Base-by-base conservation (phyloP, 1,139 yeast genomes). In the Candida tetrigidarum region DNA sequence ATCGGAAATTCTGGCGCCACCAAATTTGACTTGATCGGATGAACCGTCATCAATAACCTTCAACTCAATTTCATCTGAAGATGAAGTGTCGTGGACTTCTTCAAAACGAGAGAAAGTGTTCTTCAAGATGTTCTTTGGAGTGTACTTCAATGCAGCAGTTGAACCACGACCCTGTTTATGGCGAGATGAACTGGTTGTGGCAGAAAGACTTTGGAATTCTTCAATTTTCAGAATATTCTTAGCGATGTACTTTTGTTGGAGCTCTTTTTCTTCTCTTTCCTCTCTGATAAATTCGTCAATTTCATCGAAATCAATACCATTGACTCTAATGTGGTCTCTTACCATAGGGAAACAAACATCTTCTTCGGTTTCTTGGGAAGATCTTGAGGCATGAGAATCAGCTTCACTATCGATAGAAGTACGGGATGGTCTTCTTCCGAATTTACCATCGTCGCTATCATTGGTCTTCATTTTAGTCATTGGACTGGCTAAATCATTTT, bases 321-420 rank as follows among this genome's bases (percentile, higher is more conserved):
- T 83, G 35, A 84, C 73, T 50, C 87, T 74, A 10, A 80, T 75
- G 54, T 83, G 86, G 55, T 84, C 89, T 18, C 89, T 83, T 42
- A 83, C 74, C 89, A 90, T 86, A 1, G 99, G 98, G 69, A 92
- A 91, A 73, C 98, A 93, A 38, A 93, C 99, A 76, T 93, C 98
- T 62, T 92, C 97, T 60, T 92, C 98, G 0, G 97, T 90, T 60
- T 87, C 96, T 57, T 86, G 90, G 2, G 90, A 83, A 18, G 83
- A 78, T 52, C 90, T 74, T 9, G 88, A 83, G 1, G 84, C 88
- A 55, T 82, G 87, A 2, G 92, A 85, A 55, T 80, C 86, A 10
- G 77, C 78, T 51, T 85, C 92, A 51, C 83, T 78, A 56, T 83
- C 89, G 26, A 74, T 65, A 4, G 74, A 67, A 2, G 74, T 61